Percentiles rank a stretch among this genome's conserved stretches.
Conservation (phyloP, 352 stramenopile genomes). For the Pythium grandisporangium region DNA sequence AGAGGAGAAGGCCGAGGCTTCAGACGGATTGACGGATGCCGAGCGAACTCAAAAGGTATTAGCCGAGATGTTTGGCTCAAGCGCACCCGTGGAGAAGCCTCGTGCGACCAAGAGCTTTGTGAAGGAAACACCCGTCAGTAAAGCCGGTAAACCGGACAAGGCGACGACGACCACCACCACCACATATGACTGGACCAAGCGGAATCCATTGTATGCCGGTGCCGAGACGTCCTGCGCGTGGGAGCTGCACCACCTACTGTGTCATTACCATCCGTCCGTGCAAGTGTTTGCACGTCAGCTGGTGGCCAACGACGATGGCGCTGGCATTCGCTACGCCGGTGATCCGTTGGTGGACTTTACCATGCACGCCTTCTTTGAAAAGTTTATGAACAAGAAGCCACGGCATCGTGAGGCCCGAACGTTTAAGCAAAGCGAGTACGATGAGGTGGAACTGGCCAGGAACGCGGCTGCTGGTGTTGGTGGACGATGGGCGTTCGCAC, state of each 20-base stretch:
- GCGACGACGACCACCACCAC: slow-evolving; percentile 13
- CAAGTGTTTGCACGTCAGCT: slow-evolving; percentile 86
- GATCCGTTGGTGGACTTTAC: slow-evolving; percentile 97
- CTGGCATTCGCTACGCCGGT: slow-evolving; percentile 87
- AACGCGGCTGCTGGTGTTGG: too few relatives aligned
- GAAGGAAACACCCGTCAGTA: slow-evolving; percentile 15
- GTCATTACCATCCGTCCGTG: slow-evolving; percentile 97
- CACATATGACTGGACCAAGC: slow-evolving; percentile 77
- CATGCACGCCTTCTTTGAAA: slow-evolving; percentile 96
- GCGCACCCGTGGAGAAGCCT: slow-evolving; percentile 6
- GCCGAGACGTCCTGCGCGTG: slow-evolving; percentile 79
- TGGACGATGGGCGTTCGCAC: slow-evolving; percentile 39
- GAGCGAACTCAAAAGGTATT: slow-evolving; percentile 47
- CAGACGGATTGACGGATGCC: slow-evolving; percentile 35
- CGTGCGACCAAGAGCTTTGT: slow-evolving; percentile 25
- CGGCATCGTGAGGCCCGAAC: slow-evolving; percentile 26
- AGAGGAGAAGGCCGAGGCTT: slow-evolving; percentile 14
- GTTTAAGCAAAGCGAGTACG: background rate
- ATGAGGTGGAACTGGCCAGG: slow-evolving; percentile 5
- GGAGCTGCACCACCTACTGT: slow-evolving; percentile 88
- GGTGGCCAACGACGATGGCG: slow-evolving; percentile 28
- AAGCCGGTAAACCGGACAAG: slow-evolving; percentile 5
- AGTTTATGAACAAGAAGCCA: slow-evolving; percentile 98
- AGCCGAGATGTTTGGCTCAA: slow-evolving; percentile 53
- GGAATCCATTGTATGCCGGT: slow-evolving; percentile 79